Conservation (phyloP, 352 stramenopile genomes). For the Phytophthora pini region DNA sequence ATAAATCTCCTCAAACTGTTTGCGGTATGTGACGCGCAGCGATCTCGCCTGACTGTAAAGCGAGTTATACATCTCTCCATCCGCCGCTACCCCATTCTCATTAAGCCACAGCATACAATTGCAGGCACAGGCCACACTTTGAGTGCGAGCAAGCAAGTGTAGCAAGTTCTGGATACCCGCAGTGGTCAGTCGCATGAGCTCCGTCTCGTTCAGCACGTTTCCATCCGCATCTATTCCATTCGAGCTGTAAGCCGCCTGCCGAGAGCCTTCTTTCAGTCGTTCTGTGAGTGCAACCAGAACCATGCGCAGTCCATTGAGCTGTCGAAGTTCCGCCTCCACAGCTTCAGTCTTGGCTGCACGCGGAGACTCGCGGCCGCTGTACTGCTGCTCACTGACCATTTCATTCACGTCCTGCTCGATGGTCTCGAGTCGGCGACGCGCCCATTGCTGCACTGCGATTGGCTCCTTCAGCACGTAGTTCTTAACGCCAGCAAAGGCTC, state of each 20-base stretch:
- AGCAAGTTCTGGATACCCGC: conserved; percentile 74
- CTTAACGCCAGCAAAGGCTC: conserved; percentile 39
- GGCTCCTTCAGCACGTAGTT: conserved; percentile 82
- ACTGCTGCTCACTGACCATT: conserved; percentile 58
- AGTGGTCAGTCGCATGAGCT: conserved; percentile 67
- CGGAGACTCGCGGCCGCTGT: conserved; percentile 38
- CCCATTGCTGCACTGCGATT: conserved; percentile 85
- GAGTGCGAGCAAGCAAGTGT: conserved; percentile 69
- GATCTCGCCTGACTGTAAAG: conserved; percentile 75
- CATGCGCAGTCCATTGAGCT: conserved; percentile 72
- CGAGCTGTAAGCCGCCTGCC: conserved; percentile 48
- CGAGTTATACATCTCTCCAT: conserved; percentile 56
- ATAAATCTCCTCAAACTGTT: conserved; percentile 78
- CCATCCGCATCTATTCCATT: conserved; percentile 40
- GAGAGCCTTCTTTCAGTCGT: conserved; percentile 67
- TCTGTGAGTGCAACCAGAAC: conserved; percentile 75
- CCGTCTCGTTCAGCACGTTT: conserved; percentile 63
- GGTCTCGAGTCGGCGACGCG: conserved; percentile 55
- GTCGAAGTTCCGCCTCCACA: conserved; percentile 52
- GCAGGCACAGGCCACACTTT: conserved; percentile 58
- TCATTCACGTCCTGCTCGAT: conserved; percentile 66
- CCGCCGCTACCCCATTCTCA: conserved; percentile 54
- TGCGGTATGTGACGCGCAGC: conserved; percentile 57
- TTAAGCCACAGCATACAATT: conserved; percentile 77
- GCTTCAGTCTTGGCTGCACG: conserved; percentile 41